Evolutionary conservation across 441 rosid genomes (phyloP), one percentile per base, ranked within the genome.

Genomic region (Populus hybrid): DNA sequence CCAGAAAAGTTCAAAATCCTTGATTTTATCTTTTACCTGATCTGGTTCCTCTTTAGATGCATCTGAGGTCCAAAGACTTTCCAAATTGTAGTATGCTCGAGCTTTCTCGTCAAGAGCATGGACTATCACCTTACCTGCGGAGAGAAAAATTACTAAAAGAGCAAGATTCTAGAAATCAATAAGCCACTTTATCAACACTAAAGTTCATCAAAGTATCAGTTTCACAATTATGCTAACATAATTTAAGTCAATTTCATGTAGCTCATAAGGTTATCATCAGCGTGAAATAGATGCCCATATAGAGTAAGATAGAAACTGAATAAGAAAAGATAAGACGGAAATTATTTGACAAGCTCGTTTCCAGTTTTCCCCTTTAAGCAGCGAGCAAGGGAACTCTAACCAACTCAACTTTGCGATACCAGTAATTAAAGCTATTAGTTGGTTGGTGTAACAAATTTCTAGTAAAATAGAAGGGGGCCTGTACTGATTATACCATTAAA

Each of bases 31-130:
- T 67, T 67, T 79, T 86, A 91, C 97, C 92, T 4, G 14, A 50
- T 90, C 82, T 0, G 87, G 76, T 72, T 93, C 95, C 71, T 77
- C 70, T 23, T 70, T 77, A n/a, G 84, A 65, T n/a, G 73, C 18
- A 59, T 80, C 80, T 18, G 79, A 38, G 61, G 82, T 79, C 94
- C 96, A 90, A 72, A 95, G 86, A 68, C 79, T 82, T 84, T 95
- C 99, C 86, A 93, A 84, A 80, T 91, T 83, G 82, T 92, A 95
- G 77, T 94, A 95, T 77, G 85, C 89, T 81, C 99, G 89, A 4
- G 99, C 98, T 79, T 92, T 91, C 88, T 94, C 99, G 77, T 95
- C 99, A 59, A 95, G 93, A 70, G 99, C 98, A 85, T 93, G 99
- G 64, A 95, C 88, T 59, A 94, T 88, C 79, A 91, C 92, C 82